These are phyloP conservation scores for Cercophora sp. DNA, from an alignment of 495 filamentous ascomycete genomes.

Conservation along the genomic window DNA sequence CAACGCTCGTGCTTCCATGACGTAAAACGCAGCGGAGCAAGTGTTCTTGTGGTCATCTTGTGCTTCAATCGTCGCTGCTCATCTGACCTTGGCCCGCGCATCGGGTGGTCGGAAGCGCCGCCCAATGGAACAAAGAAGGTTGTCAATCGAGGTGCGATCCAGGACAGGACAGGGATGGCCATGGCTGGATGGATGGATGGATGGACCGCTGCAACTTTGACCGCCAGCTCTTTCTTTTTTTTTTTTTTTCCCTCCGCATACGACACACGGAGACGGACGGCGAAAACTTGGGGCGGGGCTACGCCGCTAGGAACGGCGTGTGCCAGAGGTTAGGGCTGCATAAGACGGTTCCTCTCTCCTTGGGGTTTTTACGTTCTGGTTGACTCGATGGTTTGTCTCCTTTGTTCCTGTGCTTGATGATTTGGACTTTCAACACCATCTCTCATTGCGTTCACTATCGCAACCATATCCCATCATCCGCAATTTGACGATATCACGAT, in stretches of 20 bases:
- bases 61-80: neutral
- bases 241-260: no score
- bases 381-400: neutral
- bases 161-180: no score
- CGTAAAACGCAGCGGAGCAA: conserved; percentile 2
- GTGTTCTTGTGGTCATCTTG: neutral
- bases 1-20: neutral
- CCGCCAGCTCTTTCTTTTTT: no score
- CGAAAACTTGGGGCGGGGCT: no score
- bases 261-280: no score
- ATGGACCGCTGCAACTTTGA: no score
- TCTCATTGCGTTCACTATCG: neutral
- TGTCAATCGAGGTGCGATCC: neutral
- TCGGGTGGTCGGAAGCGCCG: neutral
- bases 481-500: no score
- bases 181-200: no score
- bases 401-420: neutral
- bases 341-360: neutral
- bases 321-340: neutral
- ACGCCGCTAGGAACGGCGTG: no score
- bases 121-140: no score
- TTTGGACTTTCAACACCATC: neutral
- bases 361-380: neutral
- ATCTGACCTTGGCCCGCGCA: conserved; percentile 5
- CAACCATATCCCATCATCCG: neutral